Conservation (phyloP, 1,284 basidiomycete species). For the Xanthoconium separans region DNA sequence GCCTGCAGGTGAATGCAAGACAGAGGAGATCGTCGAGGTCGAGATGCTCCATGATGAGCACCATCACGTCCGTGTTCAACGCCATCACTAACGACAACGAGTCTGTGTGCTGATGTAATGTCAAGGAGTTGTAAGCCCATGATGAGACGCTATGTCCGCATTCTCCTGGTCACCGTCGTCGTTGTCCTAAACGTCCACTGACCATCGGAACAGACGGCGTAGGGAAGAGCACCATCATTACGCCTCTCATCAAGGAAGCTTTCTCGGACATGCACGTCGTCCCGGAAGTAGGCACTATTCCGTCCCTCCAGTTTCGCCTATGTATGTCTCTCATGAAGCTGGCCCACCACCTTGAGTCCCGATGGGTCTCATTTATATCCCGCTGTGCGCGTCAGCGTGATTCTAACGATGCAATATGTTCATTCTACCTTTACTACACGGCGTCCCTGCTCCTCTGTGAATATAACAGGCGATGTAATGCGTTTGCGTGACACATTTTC, state of each 20-base stretch:
- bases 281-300: not conserved
- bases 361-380: no score
- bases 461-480: no score
- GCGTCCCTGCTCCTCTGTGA: no score
- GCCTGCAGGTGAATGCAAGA: conserved; percentile 47
- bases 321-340: conserved; percentile 23
- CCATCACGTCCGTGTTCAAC: conserved; percentile 55
- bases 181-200: not conserved
- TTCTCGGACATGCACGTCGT: conserved; percentile 75
- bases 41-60: conserved; percentile 52
- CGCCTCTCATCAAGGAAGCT: conserved; percentile 92
- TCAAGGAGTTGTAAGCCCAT: no score
- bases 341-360: conserved; percentile 83
- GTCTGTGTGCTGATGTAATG: not conserved
- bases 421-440: no score
- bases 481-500: no score
- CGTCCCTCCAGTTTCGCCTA: no score
- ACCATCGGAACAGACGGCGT: conserved; percentile 68
- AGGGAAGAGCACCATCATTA: conserved; percentile 94
- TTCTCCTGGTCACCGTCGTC: no score
- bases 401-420: no score
- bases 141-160: conserved; percentile 71
- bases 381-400: no score
- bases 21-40: conserved; percentile 44
- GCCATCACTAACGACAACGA: conserved; percentile 5